Evolutionary conservation across 306 rosid species (phyloP).

Genomic region (Inga leiocalycina): DNA sequence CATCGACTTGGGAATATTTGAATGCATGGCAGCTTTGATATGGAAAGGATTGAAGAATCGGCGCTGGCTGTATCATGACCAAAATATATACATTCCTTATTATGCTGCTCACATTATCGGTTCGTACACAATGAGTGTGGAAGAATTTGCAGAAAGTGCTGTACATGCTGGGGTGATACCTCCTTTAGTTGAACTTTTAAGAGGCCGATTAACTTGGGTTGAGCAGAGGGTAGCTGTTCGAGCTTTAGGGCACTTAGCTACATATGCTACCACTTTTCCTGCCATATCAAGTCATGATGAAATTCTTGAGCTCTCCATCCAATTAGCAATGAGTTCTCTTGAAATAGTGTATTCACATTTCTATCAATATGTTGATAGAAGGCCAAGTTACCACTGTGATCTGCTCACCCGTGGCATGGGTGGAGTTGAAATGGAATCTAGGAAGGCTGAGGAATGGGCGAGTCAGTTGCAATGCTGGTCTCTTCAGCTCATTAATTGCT

Average conservation of each 20-base stretch:
- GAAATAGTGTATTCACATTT: constrained; percentile 98
- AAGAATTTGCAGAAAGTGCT: constrained; percentile 87
- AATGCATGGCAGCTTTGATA: constrained; percentile 92
- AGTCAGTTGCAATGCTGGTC: constrained; percentile 99
- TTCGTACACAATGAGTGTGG: constrained; percentile 99
- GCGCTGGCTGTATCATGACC: constrained; percentile 98
- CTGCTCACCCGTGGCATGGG: constrained; percentile 99
- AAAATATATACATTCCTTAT: constrained; percentile 94
- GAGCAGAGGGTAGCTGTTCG: constrained; percentile 99
- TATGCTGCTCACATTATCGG: constrained; percentile 98
- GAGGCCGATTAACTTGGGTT: constrained; percentile 98
- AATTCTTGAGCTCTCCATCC: constrained; percentile 94
- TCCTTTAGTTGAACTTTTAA: constrained; percentile 88
- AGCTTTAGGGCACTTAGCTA: constrained; percentile 97
- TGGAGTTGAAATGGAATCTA: constrained; percentile 98
- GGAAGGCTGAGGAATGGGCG: constrained; percentile 99
- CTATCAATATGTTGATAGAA: constrained; percentile 85
- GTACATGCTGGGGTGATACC: constrained; percentile 89
- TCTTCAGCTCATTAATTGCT: constrained; percentile 95
- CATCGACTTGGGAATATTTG: constrained; percentile 89
- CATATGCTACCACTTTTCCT: constrained; percentile 86
- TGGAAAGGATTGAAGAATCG: constrained; percentile 98
- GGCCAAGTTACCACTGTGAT: constrained; percentile 96
- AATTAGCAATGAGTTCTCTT: constrained; percentile 86
- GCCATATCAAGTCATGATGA: constrained; percentile 85